Evolutionary conservation across 441 rosid species (phyloP), one percentile per base, ranked within the genome.

Genomic region (Daphne laureola): DNA sequence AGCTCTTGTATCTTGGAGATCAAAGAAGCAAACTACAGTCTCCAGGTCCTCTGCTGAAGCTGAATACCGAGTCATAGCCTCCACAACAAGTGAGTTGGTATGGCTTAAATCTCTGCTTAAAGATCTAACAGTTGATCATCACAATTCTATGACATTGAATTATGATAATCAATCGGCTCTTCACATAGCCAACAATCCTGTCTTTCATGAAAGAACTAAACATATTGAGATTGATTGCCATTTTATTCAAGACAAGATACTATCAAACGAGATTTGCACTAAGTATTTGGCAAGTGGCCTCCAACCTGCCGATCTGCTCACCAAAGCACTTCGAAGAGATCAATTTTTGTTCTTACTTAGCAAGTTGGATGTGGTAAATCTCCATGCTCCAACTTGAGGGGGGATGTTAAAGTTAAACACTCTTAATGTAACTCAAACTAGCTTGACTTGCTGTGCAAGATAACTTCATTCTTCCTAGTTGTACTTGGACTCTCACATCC

Each of bases 351-450:
- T n/a, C n/a, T n/a, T n/a, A n/a, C n/a, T n/a, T n/a, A n/a, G n/a
- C n/a, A n/a, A n/a, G n/a, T n/a, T n/a, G n/a, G n/a, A n/a, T n/a
- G 18, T 61, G 17, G 1, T 7, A 5, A n/a, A 52, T 17, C 51
- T 61, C 4, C 58, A 52, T 21, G 57, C 64, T 12, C 64, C 57
- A 60, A 52, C 58, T 52, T 53, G 58, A 61, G 58, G 58, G 55
- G 55, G 56, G 45, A 43, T 60, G 35, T 27, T 27, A 27, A 0
- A 6, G 31, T 26, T 26, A 26, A 26, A n/a, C n/a, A n/a, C n/a
- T n/a, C n/a, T n/a, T n/a, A n/a, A n/a, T n/a, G n/a, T n/a, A n/a
- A n/a, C n/a, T n/a, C n/a, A n/a, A n/a, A n/a, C n/a, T n/a, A n/a
- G n/a, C n/a, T n/a, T n/a, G n/a, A n/a, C n/a, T n/a, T n/a, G n/a